These are phyloP conservation scores for Alternaria dauci DNA, from an alignment of 2,329 filamentous ascomycete species.

Conservation along the genomic window DNA sequence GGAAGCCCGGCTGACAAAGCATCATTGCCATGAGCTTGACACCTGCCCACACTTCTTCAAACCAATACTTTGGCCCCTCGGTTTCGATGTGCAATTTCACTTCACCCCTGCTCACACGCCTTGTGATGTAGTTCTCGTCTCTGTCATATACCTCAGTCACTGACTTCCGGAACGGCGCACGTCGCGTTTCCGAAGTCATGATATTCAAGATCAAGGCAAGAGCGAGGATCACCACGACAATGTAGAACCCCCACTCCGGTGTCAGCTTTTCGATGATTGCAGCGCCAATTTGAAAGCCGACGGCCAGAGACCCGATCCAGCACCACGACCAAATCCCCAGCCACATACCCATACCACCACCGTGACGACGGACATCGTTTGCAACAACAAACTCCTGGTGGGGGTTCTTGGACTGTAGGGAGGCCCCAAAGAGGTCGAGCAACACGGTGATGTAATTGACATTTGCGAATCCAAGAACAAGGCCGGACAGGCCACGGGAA, in stretches of 20 bases:
- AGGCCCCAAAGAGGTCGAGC: conserved; percentile 79
- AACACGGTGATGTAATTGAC: conserved; percentile 78
- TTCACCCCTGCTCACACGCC: conserved; percentile 73
- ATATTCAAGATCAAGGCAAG: conserved; percentile 74
- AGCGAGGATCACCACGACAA: conserved; percentile 73
- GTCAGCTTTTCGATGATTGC: conserved; percentile 69
- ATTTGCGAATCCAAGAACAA: conserved; percentile 75
- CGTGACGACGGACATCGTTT: conserved; percentile 75
- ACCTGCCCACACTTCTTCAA: conserved; percentile 77
- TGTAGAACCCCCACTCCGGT: conserved; percentile 79
- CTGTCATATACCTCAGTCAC: conserved; percentile 65
- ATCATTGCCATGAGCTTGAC: conserved; percentile 72
- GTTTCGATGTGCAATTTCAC: conserved; percentile 78
- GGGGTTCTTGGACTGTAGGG: conserved; percentile 74
- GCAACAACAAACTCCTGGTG: conserved; percentile 75
- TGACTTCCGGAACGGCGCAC: conserved; percentile 72
- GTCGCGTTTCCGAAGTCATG: conserved; percentile 74
- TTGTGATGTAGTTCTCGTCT: conserved; percentile 58
- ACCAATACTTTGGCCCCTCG: conserved; percentile 78
- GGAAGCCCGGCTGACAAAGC: conserved; percentile 76
- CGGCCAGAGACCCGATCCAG: conserved; percentile 73
- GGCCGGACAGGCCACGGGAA: conserved; percentile 71
- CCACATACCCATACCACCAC: conserved; percentile 83
- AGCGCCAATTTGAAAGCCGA: conserved; percentile 77
- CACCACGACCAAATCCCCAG: conserved; percentile 72